These are phyloP conservation scores for Tolypocladium endophyticum DNA, from an alignment of 2,329 filamentous ascomycete species.

Conservation along the genomic window DNA sequence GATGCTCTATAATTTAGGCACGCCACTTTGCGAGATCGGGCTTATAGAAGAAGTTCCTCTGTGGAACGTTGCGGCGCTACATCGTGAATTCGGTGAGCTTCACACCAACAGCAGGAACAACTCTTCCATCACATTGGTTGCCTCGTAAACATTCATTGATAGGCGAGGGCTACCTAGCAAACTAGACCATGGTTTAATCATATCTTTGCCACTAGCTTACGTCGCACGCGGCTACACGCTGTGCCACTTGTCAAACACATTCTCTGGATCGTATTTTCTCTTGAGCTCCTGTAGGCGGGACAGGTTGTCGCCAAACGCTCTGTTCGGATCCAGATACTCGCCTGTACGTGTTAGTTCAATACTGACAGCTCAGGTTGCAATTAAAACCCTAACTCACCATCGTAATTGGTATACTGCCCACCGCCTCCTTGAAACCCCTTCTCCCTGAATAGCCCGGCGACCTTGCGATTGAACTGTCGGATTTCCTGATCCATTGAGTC, in stretches of 20 bases:
- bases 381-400: not conserved
- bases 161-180: too few relatives aligned
- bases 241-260: slow-evolving; percentile 23
- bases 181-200: not conserved
- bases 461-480: slow-evolving; percentile 24
- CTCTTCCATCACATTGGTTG: not conserved
- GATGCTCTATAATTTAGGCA: too few relatives aligned
- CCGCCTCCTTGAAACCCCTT: slow-evolving; percentile 12
- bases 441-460: slow-evolving; percentile 15
- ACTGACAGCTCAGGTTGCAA: not conserved
- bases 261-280: slow-evolving; percentile 19
- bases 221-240: not conserved
- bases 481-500: slow-evolving; percentile 22
- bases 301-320: slow-evolving; percentile 20
- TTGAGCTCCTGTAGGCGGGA: slow-evolving; percentile 19
- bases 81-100: not conserved
- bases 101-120: too few relatives aligned
- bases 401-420: slow-evolving; percentile 6
- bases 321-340: slow-evolving; percentile 18
- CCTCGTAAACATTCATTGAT: too few relatives aligned
- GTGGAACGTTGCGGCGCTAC: not conserved
- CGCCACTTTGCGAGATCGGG: too few relatives aligned
- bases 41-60: too few relatives aligned
- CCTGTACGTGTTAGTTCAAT: slow-evolving; percentile 1
- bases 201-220: not conserved